These are phyloP conservation scores for Coprinellus micaceus DNA, from an alignment of 768 basidiomycete genomes.

Conservation along the genomic window DNA sequence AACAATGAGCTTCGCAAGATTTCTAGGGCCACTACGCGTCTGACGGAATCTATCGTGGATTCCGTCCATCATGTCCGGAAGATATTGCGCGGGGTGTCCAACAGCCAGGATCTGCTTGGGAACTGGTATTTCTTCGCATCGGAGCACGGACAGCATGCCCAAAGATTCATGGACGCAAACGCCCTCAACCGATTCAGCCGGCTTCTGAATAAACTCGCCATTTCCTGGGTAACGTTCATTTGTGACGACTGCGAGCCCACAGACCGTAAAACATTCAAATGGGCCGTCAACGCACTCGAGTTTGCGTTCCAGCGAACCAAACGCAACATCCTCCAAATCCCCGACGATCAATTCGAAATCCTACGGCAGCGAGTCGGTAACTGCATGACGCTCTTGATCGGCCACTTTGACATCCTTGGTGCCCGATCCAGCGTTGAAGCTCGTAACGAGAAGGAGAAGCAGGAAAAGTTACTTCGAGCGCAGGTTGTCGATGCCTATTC, in stretches of 20 bases:
- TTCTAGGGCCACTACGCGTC: constrained; percentile 78
- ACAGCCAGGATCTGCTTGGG: constrained; percentile 81
- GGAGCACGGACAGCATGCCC: constrained; percentile 88
- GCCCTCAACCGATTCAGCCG: constrained; percentile 75
- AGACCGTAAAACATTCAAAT: constrained; percentile 93
- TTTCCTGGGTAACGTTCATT: constrained; percentile 98
- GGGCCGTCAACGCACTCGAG: constrained; percentile 95
- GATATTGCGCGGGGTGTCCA: constrained; percentile 54
- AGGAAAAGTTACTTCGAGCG: constrained; percentile 56
- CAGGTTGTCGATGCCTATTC: constrained; percentile 45
- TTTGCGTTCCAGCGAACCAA: constrained; percentile 86
- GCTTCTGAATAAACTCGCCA: constrained; percentile 82
- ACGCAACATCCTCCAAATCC: constrained; percentile 85
- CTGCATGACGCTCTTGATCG: constrained; percentile 95
- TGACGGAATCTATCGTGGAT: constrained; percentile 90
- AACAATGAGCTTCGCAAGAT: constrained; percentile 91
- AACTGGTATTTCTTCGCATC: constrained; percentile 98
- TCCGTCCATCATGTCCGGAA: constrained; percentile 85
- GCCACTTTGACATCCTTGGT: constrained; percentile 97
- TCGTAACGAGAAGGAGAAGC: constrained; percentile 82
- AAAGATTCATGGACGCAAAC: constrained; percentile 79
- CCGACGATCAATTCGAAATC: constrained; percentile 85
- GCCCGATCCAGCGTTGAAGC: constrained; percentile 87
- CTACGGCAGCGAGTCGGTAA: constrained; percentile 88
- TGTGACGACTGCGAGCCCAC: constrained; percentile 97